phyloP scores from a whole-genome alignment of 495 filamentous ascomycete genomes.

The Aspergillus nanangensis region DNA sequence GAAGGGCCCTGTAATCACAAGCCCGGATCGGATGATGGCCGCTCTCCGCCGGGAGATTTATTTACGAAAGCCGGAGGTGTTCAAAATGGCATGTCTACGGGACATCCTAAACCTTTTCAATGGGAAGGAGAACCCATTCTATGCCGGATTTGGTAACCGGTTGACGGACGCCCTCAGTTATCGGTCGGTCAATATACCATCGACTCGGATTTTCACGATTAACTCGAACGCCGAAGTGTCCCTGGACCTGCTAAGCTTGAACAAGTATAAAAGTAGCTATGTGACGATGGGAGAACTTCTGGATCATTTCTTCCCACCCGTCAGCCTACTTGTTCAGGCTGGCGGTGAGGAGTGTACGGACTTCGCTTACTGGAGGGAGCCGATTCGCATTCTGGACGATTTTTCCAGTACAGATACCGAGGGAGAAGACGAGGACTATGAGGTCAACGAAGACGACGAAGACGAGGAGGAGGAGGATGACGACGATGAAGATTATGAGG shows the following conservation, averaged over 20 bases:
- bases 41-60: conserved; percentile 92
- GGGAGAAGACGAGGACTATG: conserved; percentile 32
- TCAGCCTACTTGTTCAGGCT: conserved; percentile 67
- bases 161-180: conserved; percentile 96
- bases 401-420: conserved; percentile 75
- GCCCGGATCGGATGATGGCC: conserved; percentile 94
- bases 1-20: conserved; percentile 88
- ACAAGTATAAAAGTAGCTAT: conserved; percentile 95
- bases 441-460: conserved; percentile 21
- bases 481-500: conserved; percentile 39
- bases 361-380: conserved; percentile 83
- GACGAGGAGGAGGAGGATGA: conserved; percentile 37
- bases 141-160: conserved; percentile 94
- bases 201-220: conserved; percentile 95
- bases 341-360: conserved; percentile 86
- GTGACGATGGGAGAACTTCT: conserved; percentile 93
- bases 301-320: conserved; percentile 93
- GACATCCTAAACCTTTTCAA: conserved; percentile 89
- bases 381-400: conserved; percentile 67
- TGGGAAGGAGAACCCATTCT: conserved; percentile 79
- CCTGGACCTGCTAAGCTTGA: conserved; percentile 84
- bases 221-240: conserved; percentile 96
- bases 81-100: conserved; percentile 97
- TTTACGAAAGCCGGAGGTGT: conserved; percentile 92
- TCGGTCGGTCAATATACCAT: conserved; percentile 89